Evolutionary conservation across 208 protist genomes (phyloP), one percentile per base, ranked within the genome.

Genomic region (Trichomonas gallinae): DNA sequence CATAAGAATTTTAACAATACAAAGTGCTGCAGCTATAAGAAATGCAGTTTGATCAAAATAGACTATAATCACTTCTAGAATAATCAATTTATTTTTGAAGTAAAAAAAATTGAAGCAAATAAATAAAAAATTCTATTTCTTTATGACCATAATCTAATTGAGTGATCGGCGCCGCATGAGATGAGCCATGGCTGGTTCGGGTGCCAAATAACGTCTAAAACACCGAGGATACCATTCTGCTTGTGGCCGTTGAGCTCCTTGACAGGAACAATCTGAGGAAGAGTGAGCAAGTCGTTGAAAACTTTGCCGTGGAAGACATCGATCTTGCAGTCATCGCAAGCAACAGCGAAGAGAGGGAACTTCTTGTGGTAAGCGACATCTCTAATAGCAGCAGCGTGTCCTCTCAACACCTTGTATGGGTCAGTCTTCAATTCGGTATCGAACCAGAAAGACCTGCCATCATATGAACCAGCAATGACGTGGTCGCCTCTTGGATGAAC

Each of bases 161-260:
- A 44, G 31, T 88, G 93, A 97, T 99, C 99, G 72, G 99, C 99
- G 13, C 99, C 99, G 13, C 98, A 98, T 45, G 98, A 99, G 97
- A 99, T 99, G 4, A 99, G 97, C 99, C 99, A 99, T 31, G 99
- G 99, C 97, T 99, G 99, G 45, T 97, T 98, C 31, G 99, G 99
- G 97, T 99, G 99, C 98, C 99, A 99, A 40, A 97, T 98, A 42
- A 98, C 97, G 51, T 98, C 98, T 36, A 99, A 97, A 97, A 99
- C 97, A 58, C 96, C 91, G 13, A 97, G 34, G n/a, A 45, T 93
- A 40, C 96, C 38, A 21, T 81, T 82, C 13, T 87, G 34, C 26
- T 85, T 89, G 97, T 99, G 99, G 72, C 98, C 99, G 96, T 98
- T 98, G 63, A 99, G 97, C 81, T 99, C 98, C 97, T 99, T 99